These are phyloP conservation scores for Cryphonectria japonica DNA, from an alignment of 2,329 filamentous ascomycete genomes.

Conservation along the genomic window DNA sequence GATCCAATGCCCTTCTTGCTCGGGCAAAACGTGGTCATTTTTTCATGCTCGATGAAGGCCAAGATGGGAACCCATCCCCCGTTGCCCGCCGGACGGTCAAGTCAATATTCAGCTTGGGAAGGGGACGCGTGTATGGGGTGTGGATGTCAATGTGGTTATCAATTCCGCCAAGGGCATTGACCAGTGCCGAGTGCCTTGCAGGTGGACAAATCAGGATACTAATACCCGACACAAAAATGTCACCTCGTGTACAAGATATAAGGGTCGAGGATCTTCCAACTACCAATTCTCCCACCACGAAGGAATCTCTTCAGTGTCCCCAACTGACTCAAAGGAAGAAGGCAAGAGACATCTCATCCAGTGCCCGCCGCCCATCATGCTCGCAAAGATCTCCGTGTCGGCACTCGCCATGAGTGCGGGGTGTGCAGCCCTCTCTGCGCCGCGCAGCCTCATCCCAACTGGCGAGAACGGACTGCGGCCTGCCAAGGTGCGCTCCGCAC, in stretches of 20 bases:
- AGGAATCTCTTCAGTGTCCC: not conserved
- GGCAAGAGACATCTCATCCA: not conserved
- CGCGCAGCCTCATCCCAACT: not conserved
- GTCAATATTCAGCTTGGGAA: not conserved
- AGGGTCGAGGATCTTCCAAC: not conserved
- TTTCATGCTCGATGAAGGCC: not conserved
- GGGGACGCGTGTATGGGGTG: not conserved
- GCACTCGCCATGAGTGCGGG: constrained; percentile 12
- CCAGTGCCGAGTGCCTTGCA: not conserved
- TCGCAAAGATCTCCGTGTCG: constrained; percentile 5
- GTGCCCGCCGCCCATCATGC: constrained; percentile 3
- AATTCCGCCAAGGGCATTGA: constrained; percentile 2
- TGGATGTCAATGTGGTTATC: not conserved
- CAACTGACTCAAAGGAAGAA: not conserved
- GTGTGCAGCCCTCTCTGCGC: constrained; percentile 12
- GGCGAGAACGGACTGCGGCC: constrained; percentile 15
- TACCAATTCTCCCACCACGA: not conserved
- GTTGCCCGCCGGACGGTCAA: not conserved
- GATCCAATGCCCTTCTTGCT: not conserved
- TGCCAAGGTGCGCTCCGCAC: constrained; percentile 8
- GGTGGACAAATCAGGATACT: not conserved
- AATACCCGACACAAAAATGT: not conserved
- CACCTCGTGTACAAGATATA: not conserved
- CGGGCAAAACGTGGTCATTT: not conserved
- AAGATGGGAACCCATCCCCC: not conserved